phyloP scores from a whole-genome alignment of 140 eudicot species.

The Erigeron philadelphicus region DNA sequence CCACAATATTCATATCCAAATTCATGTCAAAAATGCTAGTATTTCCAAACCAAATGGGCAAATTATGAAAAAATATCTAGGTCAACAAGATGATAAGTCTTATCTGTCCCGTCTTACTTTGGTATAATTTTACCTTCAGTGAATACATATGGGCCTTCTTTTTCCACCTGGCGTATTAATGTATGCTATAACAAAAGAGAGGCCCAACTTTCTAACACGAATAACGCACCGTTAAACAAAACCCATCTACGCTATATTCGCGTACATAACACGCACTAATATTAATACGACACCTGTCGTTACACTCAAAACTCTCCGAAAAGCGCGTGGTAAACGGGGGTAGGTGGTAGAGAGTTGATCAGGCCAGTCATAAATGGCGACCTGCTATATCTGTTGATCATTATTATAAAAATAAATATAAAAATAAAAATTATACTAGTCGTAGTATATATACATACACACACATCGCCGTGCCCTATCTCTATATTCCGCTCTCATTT shows the following conservation, averaged over 20 bases:
- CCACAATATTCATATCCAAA: no score
- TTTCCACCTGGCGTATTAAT: background rate
- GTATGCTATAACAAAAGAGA: background rate
- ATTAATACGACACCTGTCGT: background rate
- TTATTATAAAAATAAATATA: background rate
- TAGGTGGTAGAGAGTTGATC: conserved; percentile 23
- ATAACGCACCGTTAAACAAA: background rate
- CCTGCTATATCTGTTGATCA: conserved; percentile 10
- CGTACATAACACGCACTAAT: background rate
- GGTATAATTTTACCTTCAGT: no score
- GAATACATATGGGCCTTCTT: conserved; percentile 12
- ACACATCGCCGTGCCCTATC: conserved; percentile 5
- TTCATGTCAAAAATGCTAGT: no score
- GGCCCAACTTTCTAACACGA: conserved; percentile 15
- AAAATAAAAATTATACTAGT: no score
- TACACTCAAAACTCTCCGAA: background rate
- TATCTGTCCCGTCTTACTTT: no score
- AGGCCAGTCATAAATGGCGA: conserved; percentile 28
- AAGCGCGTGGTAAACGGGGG: background rate
- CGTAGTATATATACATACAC: no score
- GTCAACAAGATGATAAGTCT: no score
- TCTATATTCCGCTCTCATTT: background rate
- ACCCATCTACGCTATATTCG: background rate
- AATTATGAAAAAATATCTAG: no score
- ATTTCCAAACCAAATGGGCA: no score